phyloP scores from a whole-genome alignment of 2,329 filamentous ascomycete genomes.

The Cladosporium oxysporum region DNA sequence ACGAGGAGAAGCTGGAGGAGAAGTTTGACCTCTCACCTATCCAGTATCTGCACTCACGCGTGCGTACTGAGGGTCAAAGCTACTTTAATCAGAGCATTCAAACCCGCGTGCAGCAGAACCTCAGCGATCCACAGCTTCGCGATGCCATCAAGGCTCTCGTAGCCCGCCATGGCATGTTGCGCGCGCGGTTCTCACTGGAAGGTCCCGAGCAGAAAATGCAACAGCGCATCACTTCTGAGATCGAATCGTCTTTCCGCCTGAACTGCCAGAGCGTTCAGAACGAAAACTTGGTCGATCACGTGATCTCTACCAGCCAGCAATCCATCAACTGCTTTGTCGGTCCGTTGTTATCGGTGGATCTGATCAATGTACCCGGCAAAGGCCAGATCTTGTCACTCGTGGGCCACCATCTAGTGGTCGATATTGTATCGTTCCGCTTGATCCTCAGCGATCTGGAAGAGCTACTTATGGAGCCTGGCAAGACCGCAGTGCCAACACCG shows the following conservation, averaged over 20 bases:
- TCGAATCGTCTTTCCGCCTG: constrained; percentile 25
- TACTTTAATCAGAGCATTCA: constrained; percentile 23
- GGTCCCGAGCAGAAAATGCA: constrained; percentile 36
- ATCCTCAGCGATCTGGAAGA: constrained; percentile 42
- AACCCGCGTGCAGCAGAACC: neutral
- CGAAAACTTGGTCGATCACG: constrained; percentile 30
- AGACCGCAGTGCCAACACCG: constrained; percentile 31
- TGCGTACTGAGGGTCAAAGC: constrained; percentile 15
- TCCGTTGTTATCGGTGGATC: constrained; percentile 45
- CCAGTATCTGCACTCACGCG: constrained; percentile 19
- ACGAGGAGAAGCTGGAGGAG: constrained; percentile 7
- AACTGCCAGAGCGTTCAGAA: constrained; percentile 12
- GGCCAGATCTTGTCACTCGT: constrained; percentile 41
- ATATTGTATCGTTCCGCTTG: constrained; percentile 44
- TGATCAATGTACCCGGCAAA: constrained; percentile 37
- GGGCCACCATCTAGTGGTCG: constrained; percentile 41
- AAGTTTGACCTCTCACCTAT: constrained; percentile 17
- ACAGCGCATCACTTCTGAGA: constrained; percentile 34
- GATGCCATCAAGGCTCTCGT: constrained; percentile 35
- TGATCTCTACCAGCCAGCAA: constrained; percentile 26
- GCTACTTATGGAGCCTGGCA: constrained; percentile 36
- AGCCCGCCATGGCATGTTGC: constrained; percentile 43
- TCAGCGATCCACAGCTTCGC: neutral
- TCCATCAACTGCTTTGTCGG: constrained; percentile 35
- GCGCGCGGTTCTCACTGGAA: constrained; percentile 37